Evolutionary conservation across 257 asterid species (phyloP).

Genomic region (Coffea canephora): DNA sequence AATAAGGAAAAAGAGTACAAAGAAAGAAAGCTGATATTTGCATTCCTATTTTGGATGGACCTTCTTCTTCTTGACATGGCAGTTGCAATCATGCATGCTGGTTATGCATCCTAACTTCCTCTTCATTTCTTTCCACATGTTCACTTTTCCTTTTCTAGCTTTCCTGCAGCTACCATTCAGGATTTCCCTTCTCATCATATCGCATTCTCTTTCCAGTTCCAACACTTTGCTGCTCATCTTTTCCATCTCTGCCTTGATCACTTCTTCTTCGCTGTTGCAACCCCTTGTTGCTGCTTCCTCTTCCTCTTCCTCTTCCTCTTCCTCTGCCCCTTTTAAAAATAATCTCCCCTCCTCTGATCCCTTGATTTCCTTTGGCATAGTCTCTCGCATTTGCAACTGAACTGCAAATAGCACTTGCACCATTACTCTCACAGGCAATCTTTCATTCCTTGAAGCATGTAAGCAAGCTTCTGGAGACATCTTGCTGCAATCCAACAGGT

Average conservation of each 20-base stretch:
- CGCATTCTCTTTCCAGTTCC: slow-evolving; percentile 63
- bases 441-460: too few relatives aligned
- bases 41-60: slow-evolving; percentile 43
- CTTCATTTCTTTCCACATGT: slow-evolving; percentile 85
- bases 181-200: slow-evolving; percentile 58
- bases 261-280: too few relatives aligned
- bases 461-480: too few relatives aligned
- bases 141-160: slow-evolving; percentile 30
- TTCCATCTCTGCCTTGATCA: slow-evolving; percentile 60
- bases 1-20: background rate
- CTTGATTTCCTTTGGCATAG: too few relatives aligned
- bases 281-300: too few relatives aligned
- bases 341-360: too few relatives aligned
- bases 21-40: background rate
- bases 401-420: too few relatives aligned
- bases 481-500: too few relatives aligned
- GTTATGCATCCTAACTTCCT: slow-evolving; percentile 75
- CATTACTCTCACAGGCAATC: too few relatives aligned
- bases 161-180: slow-evolving; percentile 21
- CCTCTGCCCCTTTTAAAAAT: too few relatives aligned
- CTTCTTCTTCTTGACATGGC: slow-evolving; percentile 67
- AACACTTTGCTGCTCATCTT: slow-evolving; percentile 59
- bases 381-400: too few relatives aligned
- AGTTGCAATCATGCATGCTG: slow-evolving; percentile 41
- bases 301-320: too few relatives aligned